Base-by-base conservation (phyloP, 805 yeast species). In the Spathaspora gorwiae region DNA sequence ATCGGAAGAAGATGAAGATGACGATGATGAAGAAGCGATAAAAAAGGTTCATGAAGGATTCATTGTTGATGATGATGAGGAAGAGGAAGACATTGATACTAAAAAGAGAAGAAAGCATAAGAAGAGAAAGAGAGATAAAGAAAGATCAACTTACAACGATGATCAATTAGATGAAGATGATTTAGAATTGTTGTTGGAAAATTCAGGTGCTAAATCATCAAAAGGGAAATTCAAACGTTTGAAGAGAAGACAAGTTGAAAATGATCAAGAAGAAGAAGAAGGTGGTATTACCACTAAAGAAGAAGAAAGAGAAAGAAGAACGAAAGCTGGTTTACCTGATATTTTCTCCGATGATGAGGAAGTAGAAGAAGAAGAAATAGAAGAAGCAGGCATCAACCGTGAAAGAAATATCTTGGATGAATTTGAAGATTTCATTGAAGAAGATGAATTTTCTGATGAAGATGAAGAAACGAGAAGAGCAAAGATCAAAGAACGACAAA, bases 401-500 rank as follows among this genome's bases (percentile, higher is more conserved):
- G 65, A 66, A 15, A 59, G 66, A 26, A 70, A 70, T 57, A 70
- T 64, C 37, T 65, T 81, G 52, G 96, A 90, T 60, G 98, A 94
- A 64, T 81, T 92, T 56, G 99, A 90, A 62, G 99, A 90, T 61
- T 94, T 94, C 68, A 94, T 94, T 54, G 99, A 92, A 66, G 97
- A 92, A 49, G 99, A 94, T 65, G 97, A 90, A 62, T 85, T 86
- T 58, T 87, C 95, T 7, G 97, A 89, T 55, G 96, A 90, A 58
- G 90, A 84, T 50, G 85, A 80, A 46, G 68, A 62, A 14, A 68
- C 79, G 15, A 61, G 63, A 38, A 64, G 59, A 37, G 59, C 59
- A 46, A 55, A 55, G 35, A 42, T 50, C 42, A 59, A 57, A 43
- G 66, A 66, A 44, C 59, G 70, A 26, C 66, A 65, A 52, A 58